Percentiles rank a stretch among this genome's conserved stretches.
phyloP scores from a whole-genome alignment of 2,329 filamentous ascomycete species.

The Basipetospora sp. region DNA sequence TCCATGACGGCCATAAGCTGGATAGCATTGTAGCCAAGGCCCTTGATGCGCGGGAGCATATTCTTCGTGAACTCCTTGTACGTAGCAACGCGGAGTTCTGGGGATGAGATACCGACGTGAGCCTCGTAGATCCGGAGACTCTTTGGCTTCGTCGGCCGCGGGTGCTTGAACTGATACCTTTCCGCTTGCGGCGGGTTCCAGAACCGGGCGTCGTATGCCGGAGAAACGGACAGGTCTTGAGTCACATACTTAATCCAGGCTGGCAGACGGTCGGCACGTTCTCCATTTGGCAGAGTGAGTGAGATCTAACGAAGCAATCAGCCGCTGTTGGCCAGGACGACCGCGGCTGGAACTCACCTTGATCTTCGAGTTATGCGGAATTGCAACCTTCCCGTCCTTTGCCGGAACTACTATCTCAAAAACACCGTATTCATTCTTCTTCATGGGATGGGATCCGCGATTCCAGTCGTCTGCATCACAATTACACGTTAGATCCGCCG shows the following conservation, averaged over 20 bases:
- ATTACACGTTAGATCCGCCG: no score
- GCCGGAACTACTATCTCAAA: constrained; percentile 71
- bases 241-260: constrained; percentile 97
- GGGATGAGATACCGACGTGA: constrained; percentile 93
- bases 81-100: constrained; percentile 73
- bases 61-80: constrained; percentile 95
- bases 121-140: constrained; percentile 94
- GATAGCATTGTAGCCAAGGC: constrained; percentile 89
- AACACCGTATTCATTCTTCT: constrained; percentile 67
- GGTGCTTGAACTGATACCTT: constrained; percentile 71
- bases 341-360: constrained; percentile 47
- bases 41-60: constrained; percentile 80
- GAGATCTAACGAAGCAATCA: constrained; percentile 47
- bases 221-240: constrained; percentile 77
- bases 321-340: not conserved
- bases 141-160: constrained; percentile 64
- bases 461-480: constrained; percentile 67
- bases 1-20: constrained; percentile 99
- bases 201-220: constrained; percentile 86
- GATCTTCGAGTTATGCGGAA: constrained; percentile 86
- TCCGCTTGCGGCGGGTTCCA: constrained; percentile 79
- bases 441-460: constrained; percentile 70
- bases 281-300: constrained; percentile 62
- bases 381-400: constrained; percentile 57
- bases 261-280: constrained; percentile 74